phyloP scores from a whole-genome alignment of 1,139 yeast species.

The Protomyces inouyei region DNA sequence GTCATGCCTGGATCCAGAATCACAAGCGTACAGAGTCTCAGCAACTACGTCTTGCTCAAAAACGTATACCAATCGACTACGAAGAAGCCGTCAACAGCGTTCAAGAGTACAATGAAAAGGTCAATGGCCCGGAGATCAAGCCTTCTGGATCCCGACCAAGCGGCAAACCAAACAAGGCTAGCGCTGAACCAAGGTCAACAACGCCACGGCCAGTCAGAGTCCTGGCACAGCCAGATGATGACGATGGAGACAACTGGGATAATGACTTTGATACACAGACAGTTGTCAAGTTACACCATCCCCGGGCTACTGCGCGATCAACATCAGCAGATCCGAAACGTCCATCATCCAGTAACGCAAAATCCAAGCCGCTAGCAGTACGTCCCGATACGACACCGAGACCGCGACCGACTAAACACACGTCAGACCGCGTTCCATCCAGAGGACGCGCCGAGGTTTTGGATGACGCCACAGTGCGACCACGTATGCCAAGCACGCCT shows the following conservation, averaged over 20 bases:
- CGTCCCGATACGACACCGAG: background rate
- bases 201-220: background rate
- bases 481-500: background rate
- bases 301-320: background rate
- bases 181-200: background rate
- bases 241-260: constrained; percentile 30
- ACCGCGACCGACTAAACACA: background rate
- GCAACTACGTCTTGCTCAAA: background rate
- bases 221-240: constrained; percentile 3
- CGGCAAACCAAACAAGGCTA: background rate
- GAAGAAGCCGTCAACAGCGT: constrained; percentile 40
- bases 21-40: constrained; percentile 33
- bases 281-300: background rate
- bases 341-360: background rate
- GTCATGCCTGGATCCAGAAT: constrained; percentile 57
- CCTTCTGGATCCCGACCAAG: background rate
- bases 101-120: constrained; percentile 36
- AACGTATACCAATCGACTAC: constrained; percentile 31
- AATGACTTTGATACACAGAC: constrained; percentile 29
- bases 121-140: constrained; percentile 8
- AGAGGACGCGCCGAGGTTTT: background rate
- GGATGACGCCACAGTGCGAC: background rate
- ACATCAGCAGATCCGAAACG: background rate
- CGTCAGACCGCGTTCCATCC: background rate
- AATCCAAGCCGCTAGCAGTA: background rate